These are phyloP conservation scores for Paramecium primaurelia DNA, from an alignment of 73 alveolate genomes.

Conservation along the genomic window DNA sequence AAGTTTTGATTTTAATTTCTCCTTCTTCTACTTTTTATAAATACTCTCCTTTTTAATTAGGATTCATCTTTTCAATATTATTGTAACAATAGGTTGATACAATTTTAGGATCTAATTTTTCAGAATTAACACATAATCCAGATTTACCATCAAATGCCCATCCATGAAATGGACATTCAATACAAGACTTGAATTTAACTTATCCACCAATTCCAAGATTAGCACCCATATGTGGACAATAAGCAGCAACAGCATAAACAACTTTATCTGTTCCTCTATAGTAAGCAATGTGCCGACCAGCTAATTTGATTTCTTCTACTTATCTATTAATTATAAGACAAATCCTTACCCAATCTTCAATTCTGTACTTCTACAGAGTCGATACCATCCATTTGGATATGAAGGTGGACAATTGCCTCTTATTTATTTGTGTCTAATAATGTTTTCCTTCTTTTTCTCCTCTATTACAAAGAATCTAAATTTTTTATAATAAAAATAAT, in stretches of 20 bases:
- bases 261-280: slow-evolving; percentile 65
- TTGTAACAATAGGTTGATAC: slow-evolving; percentile 51
- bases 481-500: not conserved
- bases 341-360: slow-evolving; percentile 25
- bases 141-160: slow-evolving; percentile 68
- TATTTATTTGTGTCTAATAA: not conserved
- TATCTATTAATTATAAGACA: not conserved
- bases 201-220: slow-evolving; percentile 67
- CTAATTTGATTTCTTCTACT: not conserved
- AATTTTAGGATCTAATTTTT: slow-evolving; percentile 11
- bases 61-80: slow-evolving; percentile 44
- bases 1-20: slow-evolving; percentile 44
- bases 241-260: slow-evolving; percentile 68
- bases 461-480: not conserved
- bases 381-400: slow-evolving; percentile 70
- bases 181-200: slow-evolving; percentile 54
- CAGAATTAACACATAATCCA: slow-evolving; percentile 61
- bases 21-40: slow-evolving; percentile 48
- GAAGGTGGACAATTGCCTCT: slow-evolving; percentile 63
- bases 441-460: not conserved
- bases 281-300: slow-evolving; percentile 59
- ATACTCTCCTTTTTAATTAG: not conserved
- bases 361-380: slow-evolving; percentile 50
- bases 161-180: slow-evolving; percentile 74
- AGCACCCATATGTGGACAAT: slow-evolving; percentile 72